A percentile compares a stretch with the other conserved stretches of the same genome.
These are phyloP conservation scores for Magnolia sinica DNA, from an alignment of 164 flowering plant genomes.

Conservation along the genomic window DNA sequence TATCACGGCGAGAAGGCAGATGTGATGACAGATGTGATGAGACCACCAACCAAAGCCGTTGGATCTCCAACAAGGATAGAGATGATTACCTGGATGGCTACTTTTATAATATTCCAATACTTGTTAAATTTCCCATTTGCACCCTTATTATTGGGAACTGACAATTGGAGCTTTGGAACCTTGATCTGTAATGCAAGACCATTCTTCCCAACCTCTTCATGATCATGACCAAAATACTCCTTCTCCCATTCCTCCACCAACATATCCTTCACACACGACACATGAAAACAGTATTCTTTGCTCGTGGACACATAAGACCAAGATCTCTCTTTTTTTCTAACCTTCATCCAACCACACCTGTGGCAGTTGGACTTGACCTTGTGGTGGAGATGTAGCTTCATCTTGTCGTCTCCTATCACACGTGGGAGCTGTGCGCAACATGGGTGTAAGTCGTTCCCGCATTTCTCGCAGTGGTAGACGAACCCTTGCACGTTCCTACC, in stretches of 20 bases:
- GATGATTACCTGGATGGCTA: constrained; percentile 5
- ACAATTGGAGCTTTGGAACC: constrained; percentile 1
- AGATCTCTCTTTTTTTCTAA: background rate
- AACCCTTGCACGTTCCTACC: constrained; percentile 23
- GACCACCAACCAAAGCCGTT: constrained; percentile 4
- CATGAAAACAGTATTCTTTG: constrained; percentile 18
- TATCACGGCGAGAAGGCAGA: background rate
- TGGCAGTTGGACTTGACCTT: constrained; percentile 16
- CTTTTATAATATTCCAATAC: constrained; percentile 12
- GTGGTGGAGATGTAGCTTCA: constrained; percentile 9
- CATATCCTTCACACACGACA: constrained; percentile 27
- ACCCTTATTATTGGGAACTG: background rate
- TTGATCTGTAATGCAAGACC: background rate
- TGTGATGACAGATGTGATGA: constrained; percentile 4
- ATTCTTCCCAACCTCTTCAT: background rate
- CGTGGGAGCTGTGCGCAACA: constrained; percentile 24
- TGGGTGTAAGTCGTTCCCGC: constrained; percentile 25
- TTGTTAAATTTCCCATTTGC: constrained; percentile 6
- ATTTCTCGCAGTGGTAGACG: constrained; percentile 18
- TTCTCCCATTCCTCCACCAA: constrained; percentile 20
- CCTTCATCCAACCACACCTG: constrained; percentile 16
- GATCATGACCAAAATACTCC: background rate
- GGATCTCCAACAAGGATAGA: constrained; percentile 17
- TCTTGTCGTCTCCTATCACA: constrained; percentile 6
- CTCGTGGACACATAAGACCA: constrained; percentile 26